These are phyloP conservation scores for Backusella liffmaniae DNA, from an alignment of 192 early-diverging fungal genomes.

Conservation along the genomic window DNA sequence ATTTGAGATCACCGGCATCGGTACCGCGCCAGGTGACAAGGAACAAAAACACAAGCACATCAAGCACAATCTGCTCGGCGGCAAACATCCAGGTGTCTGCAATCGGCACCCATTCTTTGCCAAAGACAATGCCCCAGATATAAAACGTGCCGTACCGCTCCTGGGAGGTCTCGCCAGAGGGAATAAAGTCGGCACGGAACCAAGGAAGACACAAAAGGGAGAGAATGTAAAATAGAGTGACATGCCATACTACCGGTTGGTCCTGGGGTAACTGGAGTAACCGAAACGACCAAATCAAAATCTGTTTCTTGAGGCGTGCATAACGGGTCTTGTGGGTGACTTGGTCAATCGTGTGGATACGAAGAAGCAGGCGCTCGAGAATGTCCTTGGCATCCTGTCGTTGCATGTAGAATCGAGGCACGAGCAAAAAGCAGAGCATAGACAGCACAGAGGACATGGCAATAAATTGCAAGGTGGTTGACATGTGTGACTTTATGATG, in stretches of 20 bases:
- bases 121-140: conserved; percentile 47
- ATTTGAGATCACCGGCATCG: conserved; percentile 11
- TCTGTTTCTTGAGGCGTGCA: background rate
- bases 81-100: conserved; percentile 54
- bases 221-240: conserved; percentile 38
- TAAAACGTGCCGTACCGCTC: conserved; percentile 52
- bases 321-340: background rate
- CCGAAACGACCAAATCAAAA: conserved; percentile 52
- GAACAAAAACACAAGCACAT: conserved; percentile 22
- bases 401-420: conserved; percentile 1
- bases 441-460: background rate
- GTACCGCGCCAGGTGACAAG: conserved; percentile 15
- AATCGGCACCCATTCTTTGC: conserved; percentile 46
- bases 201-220: conserved; percentile 58
- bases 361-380: background rate
- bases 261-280: conserved; percentile 23
- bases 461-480: conserved; percentile 17
- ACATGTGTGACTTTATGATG: conserved; percentile 64
- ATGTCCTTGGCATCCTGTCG: background rate
- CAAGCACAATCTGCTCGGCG: conserved; percentile 8
- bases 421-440: background rate
- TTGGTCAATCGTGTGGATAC: conserved; percentile 17
- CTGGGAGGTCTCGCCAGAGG: conserved; percentile 27
- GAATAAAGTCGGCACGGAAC: conserved; percentile 72
- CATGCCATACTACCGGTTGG: conserved; percentile 31